Percentiles rank a stretch among this genome's conserved stretches.
phyloP scores from a whole-genome alignment of 805 yeast genomes.

The Yarrowia bubula region DNA sequence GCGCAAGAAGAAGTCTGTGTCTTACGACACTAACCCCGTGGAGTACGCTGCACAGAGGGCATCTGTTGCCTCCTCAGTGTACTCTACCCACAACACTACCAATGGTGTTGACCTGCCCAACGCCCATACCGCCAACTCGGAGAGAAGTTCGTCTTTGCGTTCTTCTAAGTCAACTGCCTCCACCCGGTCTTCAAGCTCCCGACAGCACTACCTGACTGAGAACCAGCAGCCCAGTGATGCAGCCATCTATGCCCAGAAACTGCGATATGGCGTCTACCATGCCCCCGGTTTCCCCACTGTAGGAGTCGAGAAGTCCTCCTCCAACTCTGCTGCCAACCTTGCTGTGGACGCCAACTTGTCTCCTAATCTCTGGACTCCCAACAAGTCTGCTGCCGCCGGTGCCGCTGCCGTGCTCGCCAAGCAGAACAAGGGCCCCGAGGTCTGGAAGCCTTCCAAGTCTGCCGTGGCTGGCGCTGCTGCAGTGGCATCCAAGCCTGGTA shows the following conservation, averaged over 20 bases:
- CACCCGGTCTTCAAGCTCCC: conserved; percentile 21
- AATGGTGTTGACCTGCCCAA: conserved; percentile 25
- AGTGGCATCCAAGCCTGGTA: conserved; percentile 17
- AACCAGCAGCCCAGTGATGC: conserved; percentile 26
- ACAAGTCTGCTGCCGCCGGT: conserved; percentile 36
- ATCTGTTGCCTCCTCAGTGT: conserved; percentile 15
- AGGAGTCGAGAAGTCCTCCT: conserved; percentile 39
- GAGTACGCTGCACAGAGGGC: conserved; percentile 24
- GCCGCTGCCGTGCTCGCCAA: conserved; percentile 42
- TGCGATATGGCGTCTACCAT: conserved; percentile 39
- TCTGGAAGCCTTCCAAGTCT: conserved; percentile 36
- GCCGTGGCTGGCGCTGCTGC: conserved; percentile 27
- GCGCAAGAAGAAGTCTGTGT: conserved; percentile 27
- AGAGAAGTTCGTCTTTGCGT: conserved; percentile 19
- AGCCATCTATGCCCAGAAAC: conserved; percentile 37
- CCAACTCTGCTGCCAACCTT: conserved; percentile 39
- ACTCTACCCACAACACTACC: conserved; percentile 27
- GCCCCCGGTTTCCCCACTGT: conserved; percentile 41
- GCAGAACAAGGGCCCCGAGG: conserved; percentile 38
- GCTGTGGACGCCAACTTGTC: conserved; percentile 39
- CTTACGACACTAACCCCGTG: conserved; percentile 24
- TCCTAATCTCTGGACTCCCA: conserved; percentile 41
- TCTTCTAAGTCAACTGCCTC: conserved; percentile 24
- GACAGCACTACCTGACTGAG: conserved; percentile 19
- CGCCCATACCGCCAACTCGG: conserved; percentile 18